A percentile compares a stretch with the other conserved stretches of the same genome.
These are phyloP conservation scores for Penicillium janthinellum DNA, from an alignment of 2,329 filamentous ascomycete genomes.

Conservation along the genomic window DNA sequence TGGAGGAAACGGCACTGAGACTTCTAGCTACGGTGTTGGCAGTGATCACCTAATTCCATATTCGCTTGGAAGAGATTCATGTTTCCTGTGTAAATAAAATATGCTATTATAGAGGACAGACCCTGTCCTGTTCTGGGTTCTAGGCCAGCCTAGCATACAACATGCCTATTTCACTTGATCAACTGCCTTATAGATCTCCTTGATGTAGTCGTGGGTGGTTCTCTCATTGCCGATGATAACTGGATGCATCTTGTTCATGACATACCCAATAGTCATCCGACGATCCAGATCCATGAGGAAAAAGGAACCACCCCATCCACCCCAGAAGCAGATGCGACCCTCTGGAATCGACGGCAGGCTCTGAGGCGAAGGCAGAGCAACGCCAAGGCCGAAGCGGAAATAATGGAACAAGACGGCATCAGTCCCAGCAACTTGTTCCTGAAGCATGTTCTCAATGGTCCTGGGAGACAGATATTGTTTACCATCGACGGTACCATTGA, in stretches of 20 bases:
- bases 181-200: slow-evolving; percentile 35
- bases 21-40: background rate
- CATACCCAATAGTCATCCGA: slow-evolving; percentile 48
- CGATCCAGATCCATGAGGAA: slow-evolving; percentile 48
- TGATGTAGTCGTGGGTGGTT: slow-evolving; percentile 32
- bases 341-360: slow-evolving; percentile 28
- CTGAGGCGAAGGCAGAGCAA: slow-evolving; percentile 38
- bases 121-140: background rate
- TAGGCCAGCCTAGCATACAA: too few relatives aligned
- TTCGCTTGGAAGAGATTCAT: background rate
- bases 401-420: slow-evolving; percentile 44
- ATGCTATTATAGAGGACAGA: background rate
- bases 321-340: slow-evolving; percentile 46
- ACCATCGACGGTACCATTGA: slow-evolving; percentile 37
- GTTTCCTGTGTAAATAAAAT: background rate
- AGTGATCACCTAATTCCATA: background rate
- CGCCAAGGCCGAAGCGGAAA: slow-evolving; percentile 49
- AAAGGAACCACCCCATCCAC: slow-evolving; percentile 51
- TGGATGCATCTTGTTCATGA: slow-evolving; percentile 50
- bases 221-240: slow-evolving; percentile 34
- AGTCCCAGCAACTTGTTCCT: slow-evolving; percentile 46
- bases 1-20: too few relatives aligned
- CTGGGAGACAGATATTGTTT: slow-evolving; percentile 42
- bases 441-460: slow-evolving; percentile 50
- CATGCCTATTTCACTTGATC: background rate